These are phyloP conservation scores for Spathaspora girioi DNA, from an alignment of 805 yeast species.

Conservation along the genomic window DNA sequence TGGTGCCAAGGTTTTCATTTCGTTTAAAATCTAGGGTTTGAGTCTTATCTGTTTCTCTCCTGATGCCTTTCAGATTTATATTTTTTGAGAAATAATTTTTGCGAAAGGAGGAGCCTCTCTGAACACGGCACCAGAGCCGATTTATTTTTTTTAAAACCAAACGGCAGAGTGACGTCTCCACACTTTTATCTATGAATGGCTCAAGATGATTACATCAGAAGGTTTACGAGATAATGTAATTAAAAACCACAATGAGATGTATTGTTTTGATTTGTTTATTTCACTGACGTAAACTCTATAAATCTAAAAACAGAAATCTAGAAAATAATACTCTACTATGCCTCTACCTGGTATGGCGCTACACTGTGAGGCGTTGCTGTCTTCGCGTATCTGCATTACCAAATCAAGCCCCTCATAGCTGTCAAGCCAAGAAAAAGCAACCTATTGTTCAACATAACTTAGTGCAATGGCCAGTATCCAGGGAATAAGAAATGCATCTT, in stretches of 20 bases:
- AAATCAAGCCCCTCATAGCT: not conserved
- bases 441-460: not conserved
- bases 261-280: not conserved
- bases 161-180: not conserved
- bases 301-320: not conserved
- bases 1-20: not conserved
- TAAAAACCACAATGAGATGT: not conserved
- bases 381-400: not conserved
- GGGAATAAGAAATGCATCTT: slow-evolving; percentile 89
- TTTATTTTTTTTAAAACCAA: not conserved
- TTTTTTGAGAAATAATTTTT: not conserved
- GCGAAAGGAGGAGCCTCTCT: not conserved
- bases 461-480: slow-evolving; percentile 61
- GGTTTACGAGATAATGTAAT: not conserved
- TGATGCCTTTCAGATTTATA: not conserved
- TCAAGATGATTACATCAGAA: not conserved
- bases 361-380: not conserved
- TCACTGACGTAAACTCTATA: not conserved
- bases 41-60: not conserved
- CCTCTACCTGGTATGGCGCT: not conserved
- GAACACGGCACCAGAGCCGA: not conserved
- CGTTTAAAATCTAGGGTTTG: not conserved
- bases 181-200: not conserved
- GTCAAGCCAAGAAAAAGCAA: not conserved
- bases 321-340: not conserved